Evolutionary conservation across 352 stramenopile species (phyloP).

Genomic region (Phytophthora sp.): DNA sequence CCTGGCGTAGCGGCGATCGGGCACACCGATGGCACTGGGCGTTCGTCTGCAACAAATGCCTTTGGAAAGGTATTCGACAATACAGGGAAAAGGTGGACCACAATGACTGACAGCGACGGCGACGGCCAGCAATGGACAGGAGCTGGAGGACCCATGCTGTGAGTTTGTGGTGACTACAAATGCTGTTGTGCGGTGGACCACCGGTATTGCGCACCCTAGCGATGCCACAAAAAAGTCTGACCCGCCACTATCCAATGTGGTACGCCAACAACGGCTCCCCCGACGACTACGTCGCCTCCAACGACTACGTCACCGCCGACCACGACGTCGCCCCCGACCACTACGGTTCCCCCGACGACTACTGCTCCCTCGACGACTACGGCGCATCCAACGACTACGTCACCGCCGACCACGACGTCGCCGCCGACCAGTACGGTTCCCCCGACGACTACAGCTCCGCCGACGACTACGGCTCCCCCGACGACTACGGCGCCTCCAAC

Average conservation of each 20-base stretch:
- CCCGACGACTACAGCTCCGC: background rate
- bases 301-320: background rate
- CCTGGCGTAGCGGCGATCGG: constrained; percentile 30
- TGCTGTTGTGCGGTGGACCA: background rate
- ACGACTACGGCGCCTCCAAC: background rate
- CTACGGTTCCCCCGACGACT: background rate
- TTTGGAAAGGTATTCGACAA: background rate
- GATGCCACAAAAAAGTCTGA: background rate
- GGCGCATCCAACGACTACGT: background rate
- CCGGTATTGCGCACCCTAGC: background rate
- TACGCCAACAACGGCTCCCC: background rate
- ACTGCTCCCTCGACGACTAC: background rate
- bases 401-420: background rate
- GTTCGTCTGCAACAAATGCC: background rate
- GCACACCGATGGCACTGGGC: constrained; percentile 27
- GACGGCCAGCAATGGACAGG: constrained; percentile 77
- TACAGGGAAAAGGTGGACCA: constrained; percentile 18
- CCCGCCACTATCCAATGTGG: background rate
- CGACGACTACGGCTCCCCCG: background rate
- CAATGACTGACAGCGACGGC: constrained; percentile 2
- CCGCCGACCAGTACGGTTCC: background rate
- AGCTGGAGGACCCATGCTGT: too few species aligned
- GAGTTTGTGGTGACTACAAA: background rate
- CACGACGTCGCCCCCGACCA: background rate
- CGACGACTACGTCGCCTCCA: background rate